Evolutionary conservation across 1,139 yeast genomes (phyloP).

Genomic region (Taphrina communis): DNA sequence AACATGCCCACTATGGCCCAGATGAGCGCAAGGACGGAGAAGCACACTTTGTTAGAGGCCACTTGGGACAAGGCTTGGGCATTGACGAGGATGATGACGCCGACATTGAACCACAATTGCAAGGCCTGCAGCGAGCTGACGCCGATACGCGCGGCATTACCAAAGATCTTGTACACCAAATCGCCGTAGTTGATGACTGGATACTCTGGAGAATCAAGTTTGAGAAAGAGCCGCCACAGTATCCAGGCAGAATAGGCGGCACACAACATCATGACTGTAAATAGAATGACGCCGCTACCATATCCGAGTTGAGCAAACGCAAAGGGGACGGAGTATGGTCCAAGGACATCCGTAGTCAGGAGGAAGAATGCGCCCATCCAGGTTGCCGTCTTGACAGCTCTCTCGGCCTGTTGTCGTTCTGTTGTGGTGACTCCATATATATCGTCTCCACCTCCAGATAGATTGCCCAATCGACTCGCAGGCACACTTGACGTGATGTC

Average conservation of each 20-base stretch:
- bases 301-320: slow-evolving; percentile 56
- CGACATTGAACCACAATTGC: slow-evolving; percentile 54
- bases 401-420: not conserved
- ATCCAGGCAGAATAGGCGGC: slow-evolving; percentile 56
- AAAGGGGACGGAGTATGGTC: slow-evolving; percentile 57
- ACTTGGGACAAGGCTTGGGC: slow-evolving; percentile 57
- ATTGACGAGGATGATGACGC: slow-evolving; percentile 54
- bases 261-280: slow-evolving; percentile 53
- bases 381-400: slow-evolving; percentile 24
- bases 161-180: slow-evolving; percentile 54
- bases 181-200: slow-evolving; percentile 56
- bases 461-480: not conserved
- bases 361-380: slow-evolving; percentile 52
- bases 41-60: slow-evolving; percentile 52
- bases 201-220: slow-evolving; percentile 55
- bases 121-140: slow-evolving; percentile 52
- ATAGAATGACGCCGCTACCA: slow-evolving; percentile 56
- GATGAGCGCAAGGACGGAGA: slow-evolving; percentile 54
- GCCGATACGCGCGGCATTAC: slow-evolving; percentile 50
- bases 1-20: slow-evolving; percentile 57
- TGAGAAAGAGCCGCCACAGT: slow-evolving; percentile 51
- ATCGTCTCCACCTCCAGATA: not conserved
- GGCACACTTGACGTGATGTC: not conserved
- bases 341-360: slow-evolving; percentile 58
- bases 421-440: not conserved